Evolutionary conservation across 2,329 filamentous ascomycete species (phyloP).

Genomic region (Triangularia setosa): DNA sequence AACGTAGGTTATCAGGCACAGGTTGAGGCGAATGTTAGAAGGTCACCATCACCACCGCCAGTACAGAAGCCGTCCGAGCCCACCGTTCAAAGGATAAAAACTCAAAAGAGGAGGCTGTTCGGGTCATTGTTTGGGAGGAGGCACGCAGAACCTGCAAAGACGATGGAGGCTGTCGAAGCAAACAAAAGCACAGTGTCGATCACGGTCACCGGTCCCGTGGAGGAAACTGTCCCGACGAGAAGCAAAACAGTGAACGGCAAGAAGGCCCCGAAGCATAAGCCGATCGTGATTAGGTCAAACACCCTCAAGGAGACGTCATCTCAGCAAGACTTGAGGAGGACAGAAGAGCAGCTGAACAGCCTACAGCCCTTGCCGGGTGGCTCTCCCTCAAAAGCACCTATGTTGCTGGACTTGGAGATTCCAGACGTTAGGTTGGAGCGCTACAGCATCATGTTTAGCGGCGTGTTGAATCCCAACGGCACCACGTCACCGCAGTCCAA

Average conservation of each 20-base stretch:
- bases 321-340: not conserved
- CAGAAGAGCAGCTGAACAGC: not conserved
- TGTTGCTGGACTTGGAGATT: slow-evolving; percentile 70
- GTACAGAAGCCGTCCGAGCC: slow-evolving; percentile 12
- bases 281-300: slow-evolving; percentile 41
- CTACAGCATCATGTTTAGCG: slow-evolving; percentile 91
- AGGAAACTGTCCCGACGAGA: slow-evolving; percentile 28
- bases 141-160: slow-evolving; percentile 29
- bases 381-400: slow-evolving; percentile 27
- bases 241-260: slow-evolving; percentile 35
- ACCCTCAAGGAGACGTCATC: slow-evolving; percentile 6
- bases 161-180: slow-evolving; percentile 22
- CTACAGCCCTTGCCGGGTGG: not conserved
- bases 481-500: slow-evolving; percentile 24
- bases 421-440: slow-evolving; percentile 77
- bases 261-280: slow-evolving; percentile 39
- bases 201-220: slow-evolving; percentile 11
- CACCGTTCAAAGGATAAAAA: slow-evolving; percentile 42
- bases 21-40: slow-evolving; percentile 6
- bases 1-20: slow-evolving; percentile 20
- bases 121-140: slow-evolving; percentile 48
- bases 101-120: slow-evolving; percentile 58
- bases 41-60: slow-evolving; percentile 17
- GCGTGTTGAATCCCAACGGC: slow-evolving; percentile 54
- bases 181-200: slow-evolving; percentile 19